phyloP scores from a whole-genome alignment of 139 green algal genomes.

The Gonium pectorale region DNA sequence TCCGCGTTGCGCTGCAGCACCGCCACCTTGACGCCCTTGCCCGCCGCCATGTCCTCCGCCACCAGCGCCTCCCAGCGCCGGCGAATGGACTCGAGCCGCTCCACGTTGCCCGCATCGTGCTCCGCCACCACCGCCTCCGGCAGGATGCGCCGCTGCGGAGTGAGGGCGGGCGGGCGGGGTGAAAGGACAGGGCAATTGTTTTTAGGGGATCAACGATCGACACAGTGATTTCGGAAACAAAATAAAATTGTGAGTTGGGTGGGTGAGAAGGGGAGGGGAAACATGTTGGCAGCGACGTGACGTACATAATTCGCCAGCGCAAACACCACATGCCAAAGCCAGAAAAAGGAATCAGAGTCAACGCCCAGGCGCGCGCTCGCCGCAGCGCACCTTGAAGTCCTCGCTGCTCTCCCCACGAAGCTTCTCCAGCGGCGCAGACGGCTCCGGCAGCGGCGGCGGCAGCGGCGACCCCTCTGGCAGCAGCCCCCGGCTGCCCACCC shows the following conservation, averaged over 20 bases:
- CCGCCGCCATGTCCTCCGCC: constrained; percentile 13
- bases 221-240: no score
- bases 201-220: no score
- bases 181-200: no score
- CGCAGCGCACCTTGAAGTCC: constrained; percentile 27
- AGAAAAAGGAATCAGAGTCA: not conserved
- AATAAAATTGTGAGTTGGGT: no score
- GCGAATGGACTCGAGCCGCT: constrained; percentile 42
- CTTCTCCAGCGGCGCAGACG: constrained; percentile 1
- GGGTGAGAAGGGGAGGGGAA: not conserved
- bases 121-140: constrained; percentile 51
- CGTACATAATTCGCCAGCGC: no score
- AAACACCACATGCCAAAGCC: not conserved
- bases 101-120: constrained; percentile 46
- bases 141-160: constrained; percentile 39
- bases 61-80: constrained; percentile 50
- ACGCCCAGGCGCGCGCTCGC: no score
- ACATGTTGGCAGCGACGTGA: no score
- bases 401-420: constrained; percentile 27
- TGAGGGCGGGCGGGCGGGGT: not conserved
- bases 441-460: constrained; percentile 33
- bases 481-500: not conserved
- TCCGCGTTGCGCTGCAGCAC: constrained; percentile 11
- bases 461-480: constrained; percentile 3
- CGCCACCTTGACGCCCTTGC: constrained; percentile 23